Evolutionary conservation across 2,329 filamentous ascomycete species (phyloP).

Genomic region (Fusarium proliferatum): DNA sequence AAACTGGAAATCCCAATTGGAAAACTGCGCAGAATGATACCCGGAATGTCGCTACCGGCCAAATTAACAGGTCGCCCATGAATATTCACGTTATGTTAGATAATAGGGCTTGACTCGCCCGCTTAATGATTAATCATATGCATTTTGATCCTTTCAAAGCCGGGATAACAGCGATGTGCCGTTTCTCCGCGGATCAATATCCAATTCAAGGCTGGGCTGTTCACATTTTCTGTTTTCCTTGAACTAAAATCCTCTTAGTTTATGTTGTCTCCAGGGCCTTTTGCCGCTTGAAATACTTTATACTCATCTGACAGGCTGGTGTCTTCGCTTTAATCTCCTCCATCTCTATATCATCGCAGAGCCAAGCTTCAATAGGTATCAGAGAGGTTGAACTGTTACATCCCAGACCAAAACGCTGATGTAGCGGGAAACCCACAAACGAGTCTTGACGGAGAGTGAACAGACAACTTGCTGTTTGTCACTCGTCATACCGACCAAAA

Average conservation of each 20-base stretch:
- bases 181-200: neutral
- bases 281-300: neutral
- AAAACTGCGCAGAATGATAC: conserved; percentile 25
- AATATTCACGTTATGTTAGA: conserved; percentile 24
- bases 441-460: neutral
- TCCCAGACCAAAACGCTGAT: neutral
- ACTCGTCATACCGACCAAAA: neutral
- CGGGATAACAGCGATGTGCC: neutral
- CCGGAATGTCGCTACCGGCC: conserved; percentile 15
- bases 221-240: neutral
- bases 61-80: conserved; percentile 17
- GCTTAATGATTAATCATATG: conserved; percentile 39
- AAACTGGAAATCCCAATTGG: neutral
- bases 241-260: neutral
- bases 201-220: neutral
- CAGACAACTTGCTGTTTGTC: neutral
- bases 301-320: no score
- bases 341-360: neutral
- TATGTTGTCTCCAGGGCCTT: neutral
- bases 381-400: neutral
- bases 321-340: neutral
- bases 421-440: neutral
- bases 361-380: neutral
- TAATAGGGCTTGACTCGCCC: neutral
- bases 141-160: neutral